Base-by-base conservation (phyloP, 1,139 yeast genomes). In the Pneumocystis murina region DNA sequence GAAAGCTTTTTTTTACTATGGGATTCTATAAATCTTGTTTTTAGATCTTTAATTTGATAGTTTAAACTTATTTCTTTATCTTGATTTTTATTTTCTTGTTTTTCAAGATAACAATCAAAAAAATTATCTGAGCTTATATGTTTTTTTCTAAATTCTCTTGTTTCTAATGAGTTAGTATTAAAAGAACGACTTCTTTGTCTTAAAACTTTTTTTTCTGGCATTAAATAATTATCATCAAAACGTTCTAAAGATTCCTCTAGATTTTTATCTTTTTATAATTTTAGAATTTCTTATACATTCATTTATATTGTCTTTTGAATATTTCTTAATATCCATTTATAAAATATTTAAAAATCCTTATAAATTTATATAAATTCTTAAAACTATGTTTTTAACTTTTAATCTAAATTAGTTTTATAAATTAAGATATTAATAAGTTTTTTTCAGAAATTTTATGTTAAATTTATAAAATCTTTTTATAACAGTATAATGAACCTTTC, bases 1-100 rank as follows among this genome's bases (percentile, higher is more conserved):
- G 75, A 70, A 36, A 77, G 70, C 24, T 75, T 74, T 64, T 75
- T 76, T 65, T 76, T 76, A 64, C 75, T 70, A 62, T 72, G 64
- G n/a, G 69, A 65, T 60, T 62, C 28, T 60, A 63, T 60, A 5
- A 48, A 24, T 48, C 4, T 20, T 24, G n/a, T 20, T 24, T 48
- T 14, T 24, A 16, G 10, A 10, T 48, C 33, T 4, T 17, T 17
- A 3, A 41, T n/a, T 14, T 48, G 33, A n/a, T 48, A 4, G 5
- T 48, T 48, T 10, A 48, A 48, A 24, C n/a, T 12, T 14, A 12
- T 48, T 24, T 48, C n/a, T 12, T 12, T 20, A 17, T 43, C 7
- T 43, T 43, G 30, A 43, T 43, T 24, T 12, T 24, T 16, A 24
- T 10, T 8, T 48, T 48, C 16, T 43, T 43, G 28, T 43, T 43